Evolutionary conservation across 805 yeast genomes (phyloP), one percentile per base, ranked within the genome.

Genomic region (Metschnikowia orientalis): DNA sequence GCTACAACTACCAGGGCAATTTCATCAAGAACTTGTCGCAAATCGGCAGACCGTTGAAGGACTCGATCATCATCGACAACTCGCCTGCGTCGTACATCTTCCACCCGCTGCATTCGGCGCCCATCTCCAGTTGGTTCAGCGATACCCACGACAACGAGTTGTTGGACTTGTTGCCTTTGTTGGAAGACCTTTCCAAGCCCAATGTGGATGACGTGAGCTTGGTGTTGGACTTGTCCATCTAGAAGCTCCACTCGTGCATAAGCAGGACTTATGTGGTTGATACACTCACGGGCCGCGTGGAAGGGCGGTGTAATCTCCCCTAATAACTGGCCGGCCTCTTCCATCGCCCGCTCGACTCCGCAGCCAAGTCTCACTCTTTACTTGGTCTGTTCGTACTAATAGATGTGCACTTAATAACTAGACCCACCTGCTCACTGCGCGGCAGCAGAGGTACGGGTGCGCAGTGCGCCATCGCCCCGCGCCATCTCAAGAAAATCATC

Each of bases 61-160:
- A 88, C 45, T 67, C 83, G 26, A 88, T 92, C 37, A 92, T 92
- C 45, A 78, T 92, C 44, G 99, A 92, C 65, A 92, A 92, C 60
- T 89, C 97, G 2, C 97, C 99, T 1, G 95, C 97, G 3, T 86
- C 96, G n/a, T 92, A 92, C 60, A 80, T 90, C 36, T 85, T 92
- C 69, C 97, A 92, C 56, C 99, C 98, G 13, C 95, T 87, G 58
- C 96, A 92, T 63, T 95, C 97, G 6, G 82, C 92, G 18, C 99
- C 99, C 15, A 85, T 92, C 18, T 85, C 95, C 45, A 81, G 92
- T 57, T 92, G 99, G 99, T 92, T 92, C 69, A 85, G 95, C 46
- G 99, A 92, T 61, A 79, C 92, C 18, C 98, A 92, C 58, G 99
- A 92, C 59, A 89, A 89, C 56, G 99, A 92, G 68, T 70, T 92